Percentiles rank a stretch among this genome's conserved stretches.
These are phyloP conservation scores for Diutina catenulata DNA, from an alignment of 1,139 yeast genomes.

Conservation along the genomic window DNA sequence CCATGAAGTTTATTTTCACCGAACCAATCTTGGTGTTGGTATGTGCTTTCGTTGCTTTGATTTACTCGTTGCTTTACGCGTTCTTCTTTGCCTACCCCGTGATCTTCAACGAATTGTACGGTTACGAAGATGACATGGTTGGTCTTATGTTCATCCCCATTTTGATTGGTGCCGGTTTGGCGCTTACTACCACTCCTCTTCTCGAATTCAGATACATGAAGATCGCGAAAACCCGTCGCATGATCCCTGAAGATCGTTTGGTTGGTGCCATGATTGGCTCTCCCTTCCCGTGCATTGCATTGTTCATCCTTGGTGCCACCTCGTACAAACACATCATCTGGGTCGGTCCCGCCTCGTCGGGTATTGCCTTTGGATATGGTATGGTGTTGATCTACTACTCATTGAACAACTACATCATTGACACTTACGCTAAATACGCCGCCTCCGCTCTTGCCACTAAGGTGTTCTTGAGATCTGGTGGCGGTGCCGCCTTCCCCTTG, in stretches of 20 bases:
- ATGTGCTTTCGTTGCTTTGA: conserved; percentile 77
- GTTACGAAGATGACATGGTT: conserved; percentile 52
- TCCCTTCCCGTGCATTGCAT: conserved; percentile 79
- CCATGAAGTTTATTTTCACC: conserved; percentile 58
- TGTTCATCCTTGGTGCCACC: conserved; percentile 85
- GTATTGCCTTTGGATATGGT: conserved; percentile 82
- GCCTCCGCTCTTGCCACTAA: conserved; percentile 87
- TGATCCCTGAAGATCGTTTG: conserved; percentile 80
- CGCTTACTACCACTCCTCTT: conserved; percentile 59
- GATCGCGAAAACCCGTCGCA: conserved; percentile 42
- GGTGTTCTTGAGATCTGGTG: conserved; percentile 76
- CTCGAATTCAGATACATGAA: conserved; percentile 51
- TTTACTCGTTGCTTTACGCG: conserved; percentile 79
- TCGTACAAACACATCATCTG: conserved; percentile 69
- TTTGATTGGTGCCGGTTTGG: conserved; percentile 70
- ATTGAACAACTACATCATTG: conserved; percentile 79
- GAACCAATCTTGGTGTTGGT: conserved; percentile 79
- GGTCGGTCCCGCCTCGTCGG: conserved; percentile 93
- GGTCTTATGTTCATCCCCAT: conserved; percentile 86
- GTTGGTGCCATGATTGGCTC: conserved; percentile 85
- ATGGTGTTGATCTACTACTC: conserved; percentile 86
- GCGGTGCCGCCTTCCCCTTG: conserved; percentile 87
- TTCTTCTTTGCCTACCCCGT: conserved; percentile 87
- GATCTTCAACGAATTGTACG: conserved; percentile 55
- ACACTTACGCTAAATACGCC: conserved; percentile 78